phyloP scores from a whole-genome alignment of 2,329 filamentous ascomycete species.

The Aspergillus fructus region DNA sequence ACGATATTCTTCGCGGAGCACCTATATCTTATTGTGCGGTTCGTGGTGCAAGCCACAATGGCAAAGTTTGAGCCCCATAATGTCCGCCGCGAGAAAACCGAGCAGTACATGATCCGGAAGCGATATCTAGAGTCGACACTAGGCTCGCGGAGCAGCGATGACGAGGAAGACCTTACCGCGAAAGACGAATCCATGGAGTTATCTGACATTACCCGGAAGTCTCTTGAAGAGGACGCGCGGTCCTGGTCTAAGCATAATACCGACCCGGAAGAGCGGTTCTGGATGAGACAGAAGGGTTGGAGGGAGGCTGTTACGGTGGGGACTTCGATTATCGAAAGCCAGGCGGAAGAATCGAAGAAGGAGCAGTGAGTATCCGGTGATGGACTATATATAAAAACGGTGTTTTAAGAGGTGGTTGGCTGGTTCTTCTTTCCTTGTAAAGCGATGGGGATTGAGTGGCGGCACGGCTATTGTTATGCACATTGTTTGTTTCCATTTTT shows the following conservation, averaged over 20 bases:
- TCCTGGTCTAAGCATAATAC: constrained; percentile 33
- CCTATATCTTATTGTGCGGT: constrained; percentile 76
- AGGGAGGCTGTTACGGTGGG: constrained; percentile 42
- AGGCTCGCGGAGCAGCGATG: constrained; percentile 22
- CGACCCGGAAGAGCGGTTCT: constrained; percentile 40
- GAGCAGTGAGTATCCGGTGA: constrained; percentile 23
- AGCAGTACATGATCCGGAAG: constrained; percentile 78
- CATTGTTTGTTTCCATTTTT: neutral
- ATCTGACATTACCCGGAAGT: constrained; percentile 34
- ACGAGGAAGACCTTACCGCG: constrained; percentile 19
- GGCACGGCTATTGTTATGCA: neutral
- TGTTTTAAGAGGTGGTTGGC: neutral
- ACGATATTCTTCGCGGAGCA: constrained; percentile 86
- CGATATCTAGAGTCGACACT: constrained; percentile 62
- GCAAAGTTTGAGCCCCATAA: constrained; percentile 82
- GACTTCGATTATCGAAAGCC: constrained; percentile 39
- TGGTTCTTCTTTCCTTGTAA: neutral
- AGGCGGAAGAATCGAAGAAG: constrained; percentile 34
- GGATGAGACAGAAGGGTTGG: constrained; percentile 47
- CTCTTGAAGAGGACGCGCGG: constrained; percentile 46
- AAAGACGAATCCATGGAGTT: constrained; percentile 17
- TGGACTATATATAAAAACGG: neutral
- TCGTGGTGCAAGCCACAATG: constrained; percentile 70
- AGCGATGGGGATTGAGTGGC: neutral
- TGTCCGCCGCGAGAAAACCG: constrained; percentile 77